Conservation (phyloP, 768 basidiomycete species). For the Thelephora aurantiotincta region DNA sequence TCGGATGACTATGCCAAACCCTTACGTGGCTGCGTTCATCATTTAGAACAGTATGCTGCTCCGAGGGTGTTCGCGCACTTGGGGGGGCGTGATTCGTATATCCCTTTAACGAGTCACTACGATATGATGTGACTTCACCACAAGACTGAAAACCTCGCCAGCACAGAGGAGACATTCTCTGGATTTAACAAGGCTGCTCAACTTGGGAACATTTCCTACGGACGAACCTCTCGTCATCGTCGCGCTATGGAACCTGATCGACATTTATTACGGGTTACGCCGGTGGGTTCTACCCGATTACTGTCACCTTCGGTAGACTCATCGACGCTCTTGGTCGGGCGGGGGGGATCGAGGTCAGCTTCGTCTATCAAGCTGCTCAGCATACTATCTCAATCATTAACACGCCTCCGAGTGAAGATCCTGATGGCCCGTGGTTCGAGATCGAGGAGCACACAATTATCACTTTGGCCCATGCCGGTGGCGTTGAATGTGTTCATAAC, state of each 20-base stretch:
- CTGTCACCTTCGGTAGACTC: conserved; percentile 40
- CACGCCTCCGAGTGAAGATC: conserved; percentile 10
- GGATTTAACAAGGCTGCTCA: conserved; percentile 35
- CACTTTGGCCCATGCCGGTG: conserved; percentile 69
- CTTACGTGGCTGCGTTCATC: conserved; percentile 45
- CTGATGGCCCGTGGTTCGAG: conserved; percentile 41
- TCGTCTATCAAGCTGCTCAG: conserved; percentile 60
- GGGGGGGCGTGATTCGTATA: conserved; percentile 26
- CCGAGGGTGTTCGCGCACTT: conserved; percentile 51
- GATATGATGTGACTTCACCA: conserved; percentile 47
- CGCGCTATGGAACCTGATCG: conserved; percentile 54
- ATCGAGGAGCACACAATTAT: conserved; percentile 88
- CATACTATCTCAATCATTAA: conserved; percentile 37
- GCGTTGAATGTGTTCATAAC: conserved; percentile 64
- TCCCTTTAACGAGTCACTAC: conserved; percentile 26
- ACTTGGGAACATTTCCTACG: conserved; percentile 13
- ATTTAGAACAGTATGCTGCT: conserved; percentile 44
- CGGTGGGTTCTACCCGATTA: conserved; percentile 33
- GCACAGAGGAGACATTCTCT: conserved; percentile 45
- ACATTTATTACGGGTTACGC: conserved; percentile 38
- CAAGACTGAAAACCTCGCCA: conserved; percentile 31
- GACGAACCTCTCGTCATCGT: conserved; percentile 20
- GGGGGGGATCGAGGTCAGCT: conserved; percentile 40
- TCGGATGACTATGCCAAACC: conserved; percentile 33
- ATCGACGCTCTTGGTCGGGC: conserved; percentile 57